Evolutionary conservation across 1,139 yeast genomes (phyloP), one percentile per base, ranked within the genome.

Genomic region (Candida dubliniensis): DNA sequence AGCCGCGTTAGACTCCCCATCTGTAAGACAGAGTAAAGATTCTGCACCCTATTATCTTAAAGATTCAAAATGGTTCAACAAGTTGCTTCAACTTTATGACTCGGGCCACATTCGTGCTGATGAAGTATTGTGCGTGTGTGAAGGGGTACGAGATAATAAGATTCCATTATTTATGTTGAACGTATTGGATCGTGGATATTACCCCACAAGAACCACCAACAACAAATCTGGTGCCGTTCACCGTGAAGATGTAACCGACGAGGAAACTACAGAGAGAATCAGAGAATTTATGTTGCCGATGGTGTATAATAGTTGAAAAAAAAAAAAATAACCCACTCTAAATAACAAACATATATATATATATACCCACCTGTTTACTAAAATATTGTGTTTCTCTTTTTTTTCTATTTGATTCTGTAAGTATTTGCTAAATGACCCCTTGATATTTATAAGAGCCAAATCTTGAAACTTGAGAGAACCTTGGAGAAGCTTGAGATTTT

Each of bases 21-120:
- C 64, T 2, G 53, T 57, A 7, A 59, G 55, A 35, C 5, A 3
- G 5, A 62, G 60, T 2, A 55, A 58, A 14, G 60, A 58, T 13
- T 47, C 58, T 4, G 52, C 57, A 11, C 68, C 69, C 4, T 57
- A 57, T 34, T 70, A 70, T 47, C 62, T 67, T 24, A 69, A 67
- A 41, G 75, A 70, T 44, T 57, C 74, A n/a, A 64, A 67, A 41
- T 70, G 76, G 74, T 69, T 69, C 50, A 67, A 63, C 45, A 67
- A 62, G 43, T 58, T 69, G 39, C 58, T 70, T 18, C 52, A 58
- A 4, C 54, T 69, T 34, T 63, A 64, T 47, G 71, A 67, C 31
- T 51, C 56, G 3, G 64, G 64, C 2, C 60, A 57, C 36, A 50
- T 70, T 4, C 57, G 62, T 4, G 59, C 64, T 1, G 61, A 61